Evolutionary conservation across 1,284 basidiomycete species (phyloP), one percentile per base, ranked within the genome.

Genomic region (Cryptococcus neoformans): DNA sequence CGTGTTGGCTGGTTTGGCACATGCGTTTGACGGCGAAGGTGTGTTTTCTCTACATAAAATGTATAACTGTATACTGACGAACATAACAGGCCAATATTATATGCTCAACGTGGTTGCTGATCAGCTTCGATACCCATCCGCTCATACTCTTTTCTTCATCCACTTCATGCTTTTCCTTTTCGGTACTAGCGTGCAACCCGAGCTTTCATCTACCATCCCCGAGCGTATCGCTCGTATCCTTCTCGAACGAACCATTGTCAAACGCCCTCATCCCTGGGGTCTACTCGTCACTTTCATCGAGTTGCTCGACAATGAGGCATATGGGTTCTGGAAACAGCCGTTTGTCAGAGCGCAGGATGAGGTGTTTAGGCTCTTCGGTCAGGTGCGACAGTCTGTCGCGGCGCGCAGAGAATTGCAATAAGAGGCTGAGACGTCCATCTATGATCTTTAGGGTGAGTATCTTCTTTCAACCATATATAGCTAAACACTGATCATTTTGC

Each of bases 221-320:
- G 95, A 98, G 79, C 85, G 95, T 63, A 86, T 96, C 80, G 88
- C 90, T 44, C 88, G 89, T 57, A 91, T 96, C 36, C 83, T 99
- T 35, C 82, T 99, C 64, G 94, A 98, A 75, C 86, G 95, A 41
- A 89, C 97, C 78, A 85, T 98, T 58, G 92, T 92, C 54, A 86
- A 92, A 72, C 87, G 92, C 45, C 95, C 95, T 53, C 94, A 98
- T 70, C 93, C 95, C n/a, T 98, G 93, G 92, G 95, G 94, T 57
- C 86, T 93, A 45, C 79, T 97, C 60, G 86, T 92, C 66, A 92
- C 92, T 2, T 96, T 98, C 79, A 92, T 94, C 67, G 92, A 96
- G 79, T 60, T 78, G 54, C 68, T 78, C 57, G 73, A 77, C 53
- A 73, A 77, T 54, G 70, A 71, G 54, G 61, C 56, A 28, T 74